A percentile compares a stretch with the other conserved stretches of the same genome.
These are phyloP conservation scores for Barnettozyma sucrosica DNA, from an alignment of 805 yeast genomes.

Conservation along the genomic window DNA sequence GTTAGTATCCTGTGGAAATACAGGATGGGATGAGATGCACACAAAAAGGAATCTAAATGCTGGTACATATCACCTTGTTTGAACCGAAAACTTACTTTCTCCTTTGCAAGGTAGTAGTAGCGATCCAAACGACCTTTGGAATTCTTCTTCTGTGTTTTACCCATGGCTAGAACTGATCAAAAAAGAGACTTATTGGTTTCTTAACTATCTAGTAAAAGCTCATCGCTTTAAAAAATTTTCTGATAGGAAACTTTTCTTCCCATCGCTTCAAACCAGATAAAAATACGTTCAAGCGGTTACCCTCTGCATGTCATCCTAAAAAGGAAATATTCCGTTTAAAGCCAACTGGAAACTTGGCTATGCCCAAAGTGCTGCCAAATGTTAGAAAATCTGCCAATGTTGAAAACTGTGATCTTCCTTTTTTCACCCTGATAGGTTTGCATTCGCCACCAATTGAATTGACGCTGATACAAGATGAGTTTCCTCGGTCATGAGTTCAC, in stretches of 20 bases:
- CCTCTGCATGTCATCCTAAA: not conserved
- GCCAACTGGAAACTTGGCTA: no score
- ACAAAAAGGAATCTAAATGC: not conserved
- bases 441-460: not conserved
- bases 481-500: conserved; percentile 42
- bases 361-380: not conserved
- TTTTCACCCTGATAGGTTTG: not conserved
- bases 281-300: not conserved
- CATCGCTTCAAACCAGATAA: conserved; percentile 2
- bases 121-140: conserved; percentile 99
- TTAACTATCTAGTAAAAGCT: not conserved
- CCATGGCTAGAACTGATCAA: conserved; percentile 43
- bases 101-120: conserved; percentile 93
- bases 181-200: no score
- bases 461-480: conserved; percentile 14
- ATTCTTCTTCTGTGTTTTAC: conserved; percentile 88
- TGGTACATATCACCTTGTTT: not conserved
- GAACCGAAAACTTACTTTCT: conserved; percentile 41
- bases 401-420: not conserved
- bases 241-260: not conserved
- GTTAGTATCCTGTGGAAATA: conserved; percentile 7
- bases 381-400: not conserved
- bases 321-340: not conserved
- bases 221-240: conserved; percentile 1
- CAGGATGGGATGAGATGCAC: not conserved